These are phyloP conservation scores for Thyridium curvatum DNA, from an alignment of 2,329 filamentous ascomycete species.

Conservation along the genomic window DNA sequence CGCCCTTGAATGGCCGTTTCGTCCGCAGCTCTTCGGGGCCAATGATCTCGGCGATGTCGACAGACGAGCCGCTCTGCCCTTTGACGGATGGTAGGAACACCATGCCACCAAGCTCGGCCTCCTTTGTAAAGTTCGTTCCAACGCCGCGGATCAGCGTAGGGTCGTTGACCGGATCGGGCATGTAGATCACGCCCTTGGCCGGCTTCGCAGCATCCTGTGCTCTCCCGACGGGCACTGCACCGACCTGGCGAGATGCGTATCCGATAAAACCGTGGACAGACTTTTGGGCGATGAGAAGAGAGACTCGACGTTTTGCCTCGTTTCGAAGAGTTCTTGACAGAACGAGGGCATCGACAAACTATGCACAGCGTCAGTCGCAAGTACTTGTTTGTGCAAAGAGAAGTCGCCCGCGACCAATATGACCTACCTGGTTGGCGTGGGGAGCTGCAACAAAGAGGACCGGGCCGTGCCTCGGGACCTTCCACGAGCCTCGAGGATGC, in stretches of 20 bases:
- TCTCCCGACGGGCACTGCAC: conserved; percentile 86
- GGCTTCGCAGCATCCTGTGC: conserved; percentile 84
- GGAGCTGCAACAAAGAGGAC: conserved; percentile 94
- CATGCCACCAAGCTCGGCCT: conserved; percentile 73
- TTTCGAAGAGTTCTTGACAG: conserved; percentile 84
- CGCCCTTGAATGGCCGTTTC: conserved; percentile 81
- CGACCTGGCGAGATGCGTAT: conserved; percentile 74
- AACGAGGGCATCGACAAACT: conserved; percentile 95
- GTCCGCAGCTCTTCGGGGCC: conserved; percentile 75
- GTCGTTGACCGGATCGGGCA: conserved; percentile 81
- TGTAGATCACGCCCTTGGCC: conserved; percentile 73
- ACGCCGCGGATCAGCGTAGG: conserved; percentile 73
- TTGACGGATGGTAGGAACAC: conserved; percentile 82
- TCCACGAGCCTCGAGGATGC: conserved; percentile 91
- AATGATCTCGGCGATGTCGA: conserved; percentile 77
- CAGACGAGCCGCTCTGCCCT: conserved; percentile 67
- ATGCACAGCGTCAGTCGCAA: not conserved
- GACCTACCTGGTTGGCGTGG: conserved; percentile 83
- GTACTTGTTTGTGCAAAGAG: not conserved
- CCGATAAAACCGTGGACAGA: conserved; percentile 94
- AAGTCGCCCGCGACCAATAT: not conserved
- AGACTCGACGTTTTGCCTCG: conserved; percentile 82
- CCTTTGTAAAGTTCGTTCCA: conserved; percentile 74
- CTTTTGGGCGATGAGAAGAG: conserved; percentile 91
- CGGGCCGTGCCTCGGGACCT: conserved; percentile 80